Conservation (phyloP, 2,329 filamentous ascomycete genomes). For the Tolypocladium inflatum region DNA sequence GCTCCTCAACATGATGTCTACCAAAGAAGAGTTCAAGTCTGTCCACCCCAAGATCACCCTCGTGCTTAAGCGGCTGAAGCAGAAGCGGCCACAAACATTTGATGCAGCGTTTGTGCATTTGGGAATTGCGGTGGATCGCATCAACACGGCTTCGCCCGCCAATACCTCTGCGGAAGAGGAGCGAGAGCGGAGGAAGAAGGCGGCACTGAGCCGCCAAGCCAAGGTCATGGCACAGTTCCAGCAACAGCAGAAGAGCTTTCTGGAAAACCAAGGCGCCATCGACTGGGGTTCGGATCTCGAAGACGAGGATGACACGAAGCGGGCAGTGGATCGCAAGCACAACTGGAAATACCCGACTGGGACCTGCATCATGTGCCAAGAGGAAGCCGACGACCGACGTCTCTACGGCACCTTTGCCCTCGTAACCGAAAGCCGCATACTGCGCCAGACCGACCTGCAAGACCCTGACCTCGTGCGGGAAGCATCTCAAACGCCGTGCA, state of each 20-base stretch:
- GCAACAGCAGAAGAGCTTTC: constrained; percentile 90
- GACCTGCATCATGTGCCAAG: constrained; percentile 93
- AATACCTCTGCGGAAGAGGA: constrained; percentile 59
- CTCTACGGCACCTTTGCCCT: constrained; percentile 92
- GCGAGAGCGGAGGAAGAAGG: constrained; percentile 77
- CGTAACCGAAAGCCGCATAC: constrained; percentile 73
- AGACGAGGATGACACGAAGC: constrained; percentile 52
- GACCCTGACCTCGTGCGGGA: constrained; percentile 81
- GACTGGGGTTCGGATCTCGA: constrained; percentile 78
- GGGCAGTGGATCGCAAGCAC: constrained; percentile 53
- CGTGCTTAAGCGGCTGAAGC: constrained; percentile 75
- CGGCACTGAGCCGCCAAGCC: constrained; percentile 80
- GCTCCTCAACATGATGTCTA: constrained; percentile 51
- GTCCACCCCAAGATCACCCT: constrained; percentile 78
- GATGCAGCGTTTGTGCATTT: constrained; percentile 54
- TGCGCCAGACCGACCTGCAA: constrained; percentile 76
- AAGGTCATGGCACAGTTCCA: constrained; percentile 98
- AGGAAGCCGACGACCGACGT: constrained; percentile 81
- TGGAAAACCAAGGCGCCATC: constrained; percentile 77
- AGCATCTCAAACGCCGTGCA: constrained; percentile 66
- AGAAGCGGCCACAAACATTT: constrained; percentile 69
- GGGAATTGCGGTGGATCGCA: constrained; percentile 63
- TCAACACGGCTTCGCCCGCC: constrained; percentile 77
- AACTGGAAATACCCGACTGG: constrained; percentile 83
- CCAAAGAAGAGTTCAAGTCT: constrained; percentile 66